phyloP scores from a whole-genome alignment of 2,329 filamentous ascomycete species.

The Exophiala aquamarina region DNA sequence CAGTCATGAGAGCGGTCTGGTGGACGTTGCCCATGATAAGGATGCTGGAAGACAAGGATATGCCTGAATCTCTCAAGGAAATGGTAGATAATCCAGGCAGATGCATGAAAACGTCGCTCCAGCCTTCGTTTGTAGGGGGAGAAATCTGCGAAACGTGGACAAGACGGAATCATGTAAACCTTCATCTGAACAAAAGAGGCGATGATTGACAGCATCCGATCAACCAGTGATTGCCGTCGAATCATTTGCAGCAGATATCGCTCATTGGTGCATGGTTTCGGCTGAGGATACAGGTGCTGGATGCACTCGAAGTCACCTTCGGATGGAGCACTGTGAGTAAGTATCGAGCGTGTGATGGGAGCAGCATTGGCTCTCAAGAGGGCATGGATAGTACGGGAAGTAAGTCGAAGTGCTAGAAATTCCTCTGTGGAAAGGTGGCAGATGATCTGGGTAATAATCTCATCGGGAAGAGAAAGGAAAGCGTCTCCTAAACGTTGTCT shows the following conservation, averaged over 20 bases:
- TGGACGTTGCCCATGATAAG: conserved; percentile 5
- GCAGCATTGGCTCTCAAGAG: conserved; percentile 12
- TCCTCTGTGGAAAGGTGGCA: conserved; percentile 16
- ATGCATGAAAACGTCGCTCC: conserved; percentile 17
- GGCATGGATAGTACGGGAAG: conserved; percentile 12
- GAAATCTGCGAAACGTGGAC: conserved; percentile 18
- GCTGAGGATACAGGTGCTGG: conserved; percentile 18
- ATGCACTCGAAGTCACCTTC: conserved; percentile 16
- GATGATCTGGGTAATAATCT: conserved; percentile 21
- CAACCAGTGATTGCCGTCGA: conserved; percentile 16
- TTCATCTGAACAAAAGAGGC: conserved; percentile 22
- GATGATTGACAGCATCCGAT: conserved; percentile 20
- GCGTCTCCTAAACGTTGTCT: conserved; percentile 10
- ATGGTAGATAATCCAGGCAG: conserved; percentile 23
- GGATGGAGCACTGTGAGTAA: conserved; percentile 8
- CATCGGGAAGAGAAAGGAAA: conserved; percentile 20
- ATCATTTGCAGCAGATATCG: conserved; percentile 23
- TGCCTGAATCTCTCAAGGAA: conserved; percentile 24
- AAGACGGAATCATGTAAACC: conserved; percentile 22
- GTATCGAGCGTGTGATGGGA: conserved; percentile 12
- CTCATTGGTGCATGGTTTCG: conserved; percentile 13
- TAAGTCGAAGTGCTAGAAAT: conserved; percentile 15
- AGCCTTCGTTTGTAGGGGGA: conserved; percentile 20
- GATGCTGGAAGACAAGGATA: conserved; percentile 20
- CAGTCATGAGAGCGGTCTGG: conserved; percentile 2